Evolutionary conservation across 2,329 filamentous ascomycete genomes (phyloP), one percentile per base, ranked within the genome.

Genomic region (Aspergillus niger): DNA sequence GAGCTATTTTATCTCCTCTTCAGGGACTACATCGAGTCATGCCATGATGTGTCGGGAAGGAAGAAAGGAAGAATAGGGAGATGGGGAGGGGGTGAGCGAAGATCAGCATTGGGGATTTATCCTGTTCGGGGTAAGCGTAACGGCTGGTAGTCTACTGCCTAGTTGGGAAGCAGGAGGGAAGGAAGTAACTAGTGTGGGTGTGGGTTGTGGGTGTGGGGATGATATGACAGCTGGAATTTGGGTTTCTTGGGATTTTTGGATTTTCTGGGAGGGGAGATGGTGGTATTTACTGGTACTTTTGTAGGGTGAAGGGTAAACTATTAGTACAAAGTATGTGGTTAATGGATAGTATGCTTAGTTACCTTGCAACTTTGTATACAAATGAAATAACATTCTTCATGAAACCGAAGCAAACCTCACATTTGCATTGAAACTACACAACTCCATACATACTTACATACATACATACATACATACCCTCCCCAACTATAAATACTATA

Each of bases 51-150:
- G 39, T 20, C n/a, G 10, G 39, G 7, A n/a, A 3, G 36, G 2
- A 20, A 4, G 28, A 5, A 28, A 30, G 28, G 28, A 11, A 30
- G 28, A 30, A 30, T 30, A 11, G 28, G 28, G 8, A 10, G 7
- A 30, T 3, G 24, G 24, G 24, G 17, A 30, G 8, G 24, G 24
- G 24, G 17, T 24, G 24, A 24, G 44, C 24, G 13, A 26, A 8
- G 44, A 49, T 49, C 44, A 15, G 24, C 47, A 32, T 17, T n/a
- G 13, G 13, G 13, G 24, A 17, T 32, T 49, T 49, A n/a, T 50
- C 47, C 47, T 26, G 26, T n/a, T 50, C 3, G 47, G 44, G 47
- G n/a, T 50, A 50, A 50, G 47, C 47, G 47, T 50, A 50, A 50
- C 47, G 47, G 47, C 26, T 50, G 47, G 44, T 20, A 22, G n/a